phyloP scores from a whole-genome alignment of 768 basidiomycete genomes.

The Lyophyllum atratum region DNA sequence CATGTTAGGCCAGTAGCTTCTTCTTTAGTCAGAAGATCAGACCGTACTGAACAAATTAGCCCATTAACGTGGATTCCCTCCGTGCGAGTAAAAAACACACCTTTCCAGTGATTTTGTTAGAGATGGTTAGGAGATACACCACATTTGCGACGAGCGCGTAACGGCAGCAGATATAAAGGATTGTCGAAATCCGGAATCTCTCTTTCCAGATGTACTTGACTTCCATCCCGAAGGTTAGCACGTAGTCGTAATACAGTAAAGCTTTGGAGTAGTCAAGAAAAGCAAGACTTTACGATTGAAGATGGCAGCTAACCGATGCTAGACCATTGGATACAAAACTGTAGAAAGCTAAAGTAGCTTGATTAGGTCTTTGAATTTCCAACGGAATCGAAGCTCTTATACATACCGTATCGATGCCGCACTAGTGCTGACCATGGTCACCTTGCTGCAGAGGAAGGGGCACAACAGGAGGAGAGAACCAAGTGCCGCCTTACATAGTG shows the following conservation, averaged over 20 bases:
- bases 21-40: background rate
- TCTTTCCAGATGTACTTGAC: constrained; percentile 26
- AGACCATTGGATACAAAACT: constrained; percentile 20
- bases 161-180: constrained; percentile 29
- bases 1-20: background rate
- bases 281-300: background rate
- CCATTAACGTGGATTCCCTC: no score
- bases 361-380: no score
- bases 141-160: constrained; percentile 28
- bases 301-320: constrained; percentile 8
- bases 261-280: constrained; percentile 5
- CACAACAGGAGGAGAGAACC: background rate
- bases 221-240: constrained; percentile 26
- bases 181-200: constrained; percentile 24
- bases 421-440: background rate
- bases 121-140: constrained; percentile 25
- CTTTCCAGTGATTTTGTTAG: constrained; percentile 15
- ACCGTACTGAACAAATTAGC: background rate
- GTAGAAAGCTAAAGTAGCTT: constrained; percentile 3
- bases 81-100: background rate
- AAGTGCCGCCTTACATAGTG: background rate
- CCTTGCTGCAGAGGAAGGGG: background rate
- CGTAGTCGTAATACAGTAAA: constrained; percentile 28
- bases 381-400: no score
- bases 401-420: background rate